Conservation (phyloP, 805 yeast genomes). For the Lipomyces orientalis region DNA sequence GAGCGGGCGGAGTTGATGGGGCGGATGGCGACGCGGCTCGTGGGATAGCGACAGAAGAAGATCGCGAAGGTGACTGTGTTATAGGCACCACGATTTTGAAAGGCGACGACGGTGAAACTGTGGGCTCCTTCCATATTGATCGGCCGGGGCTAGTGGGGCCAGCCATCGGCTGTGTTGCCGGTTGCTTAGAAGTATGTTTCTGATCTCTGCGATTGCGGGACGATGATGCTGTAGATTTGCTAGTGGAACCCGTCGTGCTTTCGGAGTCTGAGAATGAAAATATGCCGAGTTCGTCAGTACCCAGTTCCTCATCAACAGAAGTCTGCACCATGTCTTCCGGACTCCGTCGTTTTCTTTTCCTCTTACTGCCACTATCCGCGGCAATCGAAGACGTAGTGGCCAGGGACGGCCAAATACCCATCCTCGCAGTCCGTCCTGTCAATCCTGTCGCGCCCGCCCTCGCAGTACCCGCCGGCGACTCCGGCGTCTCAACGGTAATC, state of each 20-base stretch:
- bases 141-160: background rate
- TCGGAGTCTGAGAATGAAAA: background rate
- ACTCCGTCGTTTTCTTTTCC: background rate
- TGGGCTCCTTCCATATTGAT: background rate
- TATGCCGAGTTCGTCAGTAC: background rate
- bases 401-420: background rate
- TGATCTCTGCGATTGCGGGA: background rate
- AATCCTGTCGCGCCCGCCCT: constrained; percentile 1
- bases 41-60: background rate
- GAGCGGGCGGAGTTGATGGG: background rate
- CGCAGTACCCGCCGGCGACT: background rate
- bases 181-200: background rate
- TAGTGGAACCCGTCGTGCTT: background rate
- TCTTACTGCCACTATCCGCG: background rate
- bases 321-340: background rate
- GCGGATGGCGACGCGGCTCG: background rate
- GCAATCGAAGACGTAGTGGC: constrained; percentile 4
- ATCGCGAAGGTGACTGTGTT: background rate
- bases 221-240: background rate
- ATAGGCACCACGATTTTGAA: constrained; percentile 1
- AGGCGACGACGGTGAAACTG: background rate
- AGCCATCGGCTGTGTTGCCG: background rate
- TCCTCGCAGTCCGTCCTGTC: background rate
- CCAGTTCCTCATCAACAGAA: background rate
- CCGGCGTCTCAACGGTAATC: background rate